Conservation (phyloP, 768 basidiomycete species). For the Amanita rubescens region DNA sequence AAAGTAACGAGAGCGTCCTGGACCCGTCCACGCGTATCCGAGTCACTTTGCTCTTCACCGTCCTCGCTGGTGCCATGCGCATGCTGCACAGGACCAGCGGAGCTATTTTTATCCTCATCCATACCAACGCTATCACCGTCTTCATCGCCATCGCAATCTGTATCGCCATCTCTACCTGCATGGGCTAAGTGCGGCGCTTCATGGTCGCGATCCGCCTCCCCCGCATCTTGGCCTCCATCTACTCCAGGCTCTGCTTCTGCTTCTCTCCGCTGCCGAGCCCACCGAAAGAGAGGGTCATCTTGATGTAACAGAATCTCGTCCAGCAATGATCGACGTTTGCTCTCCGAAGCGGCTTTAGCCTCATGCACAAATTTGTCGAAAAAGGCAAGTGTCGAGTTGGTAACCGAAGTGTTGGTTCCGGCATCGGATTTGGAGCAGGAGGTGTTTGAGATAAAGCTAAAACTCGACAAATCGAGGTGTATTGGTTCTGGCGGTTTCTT, state of each 20-base stretch:
- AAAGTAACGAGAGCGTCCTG: neutral
- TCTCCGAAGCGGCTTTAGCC: slow-evolving; percentile 47
- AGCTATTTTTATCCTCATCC: neutral
- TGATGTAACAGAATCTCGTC: slow-evolving; percentile 60
- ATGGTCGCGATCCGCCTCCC: neutral
- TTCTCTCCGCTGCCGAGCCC: slow-evolving; percentile 20
- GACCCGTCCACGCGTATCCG: neutral
- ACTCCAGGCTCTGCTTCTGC: neutral
- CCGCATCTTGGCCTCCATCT: neutral
- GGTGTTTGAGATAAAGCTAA: neutral
- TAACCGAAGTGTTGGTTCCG: neutral
- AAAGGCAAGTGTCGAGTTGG: slow-evolving; percentile 37
- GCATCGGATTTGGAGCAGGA: neutral
- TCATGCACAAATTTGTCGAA: slow-evolving; percentile 54
- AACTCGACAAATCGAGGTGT: neutral
- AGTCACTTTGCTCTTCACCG: neutral
- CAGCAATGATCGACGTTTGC: slow-evolving; percentile 44
- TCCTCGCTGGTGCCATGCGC: neutral
- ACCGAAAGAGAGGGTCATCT: slow-evolving; percentile 65
- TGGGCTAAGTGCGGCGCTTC: no score
- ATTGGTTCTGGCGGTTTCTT: neutral
- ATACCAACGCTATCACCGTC: neutral
- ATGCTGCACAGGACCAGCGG: neutral
- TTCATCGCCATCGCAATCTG: neutral
- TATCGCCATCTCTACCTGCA: no score